phyloP scores from a whole-genome alignment of 2,329 filamentous ascomycete species.

The Phoma sp. region DNA sequence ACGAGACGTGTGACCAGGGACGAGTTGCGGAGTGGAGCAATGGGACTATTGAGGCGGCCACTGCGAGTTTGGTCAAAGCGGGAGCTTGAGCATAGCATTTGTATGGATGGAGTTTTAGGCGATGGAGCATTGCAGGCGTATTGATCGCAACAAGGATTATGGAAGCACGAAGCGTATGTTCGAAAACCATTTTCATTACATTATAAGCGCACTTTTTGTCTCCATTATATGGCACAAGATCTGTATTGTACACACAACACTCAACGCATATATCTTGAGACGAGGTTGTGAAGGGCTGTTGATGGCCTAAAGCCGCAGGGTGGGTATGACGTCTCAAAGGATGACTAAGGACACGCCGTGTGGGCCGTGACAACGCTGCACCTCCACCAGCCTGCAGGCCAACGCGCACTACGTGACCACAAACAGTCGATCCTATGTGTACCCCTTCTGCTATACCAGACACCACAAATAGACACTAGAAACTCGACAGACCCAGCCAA shows the following conservation, averaged over 20 bases:
- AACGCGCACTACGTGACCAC: constrained; percentile 28
- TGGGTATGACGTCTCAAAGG: constrained; percentile 4
- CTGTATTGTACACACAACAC: too few species aligned
- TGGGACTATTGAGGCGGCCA: constrained; percentile 39
- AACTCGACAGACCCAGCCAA: constrained; percentile 7
- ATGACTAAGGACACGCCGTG: constrained; percentile 5
- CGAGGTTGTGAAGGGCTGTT: background rate
- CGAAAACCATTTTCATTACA: too few species aligned
- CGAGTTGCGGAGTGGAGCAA: constrained; percentile 71
- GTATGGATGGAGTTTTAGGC: constrained; percentile 5
- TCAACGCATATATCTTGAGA: too few species aligned
- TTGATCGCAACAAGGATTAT: too few species aligned
- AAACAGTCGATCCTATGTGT: constrained; percentile 31
- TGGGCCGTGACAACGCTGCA: constrained; percentile 14
- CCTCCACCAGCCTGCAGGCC: constrained; percentile 8
- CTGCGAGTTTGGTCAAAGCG: constrained; percentile 19
- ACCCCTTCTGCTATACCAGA: constrained; percentile 11
- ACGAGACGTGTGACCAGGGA: constrained; percentile 71
- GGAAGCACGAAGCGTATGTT: too few species aligned
- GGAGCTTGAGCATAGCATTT: constrained; percentile 2
- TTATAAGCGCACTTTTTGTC: too few species aligned
- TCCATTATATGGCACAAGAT: too few species aligned
- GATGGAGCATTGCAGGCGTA: constrained; percentile 16
- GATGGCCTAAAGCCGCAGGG: background rate
- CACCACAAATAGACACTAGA: constrained; percentile 5